Evolutionary conservation across 139 green algal genomes (phyloP), one percentile per base, ranked within the genome.

Genomic region (Pseudopediastrum boryanum): DNA sequence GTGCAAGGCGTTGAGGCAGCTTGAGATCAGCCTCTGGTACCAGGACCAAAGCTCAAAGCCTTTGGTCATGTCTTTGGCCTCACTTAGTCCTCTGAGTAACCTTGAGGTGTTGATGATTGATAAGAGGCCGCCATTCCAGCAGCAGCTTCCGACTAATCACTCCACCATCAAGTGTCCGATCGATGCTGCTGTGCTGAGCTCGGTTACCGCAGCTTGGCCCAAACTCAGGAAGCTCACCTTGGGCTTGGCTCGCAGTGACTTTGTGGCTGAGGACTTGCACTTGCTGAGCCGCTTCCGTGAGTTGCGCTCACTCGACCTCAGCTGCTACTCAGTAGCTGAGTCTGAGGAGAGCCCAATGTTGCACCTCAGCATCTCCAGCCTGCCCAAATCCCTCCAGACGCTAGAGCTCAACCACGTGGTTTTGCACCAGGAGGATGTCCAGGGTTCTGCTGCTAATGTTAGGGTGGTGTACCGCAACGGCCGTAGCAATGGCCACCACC

Each of bases 111-210:
- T 80, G 1, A 44, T 80, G 1, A 63, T 80, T 4, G 73, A 80
- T 61, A 80, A 80, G 59, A 59, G 73, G 59, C 73, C 73, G 13
- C 73, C 73, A 2, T 80, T 80, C 73, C 73, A 80, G 44, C 73
- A 80, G 73, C 59, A 71, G 73, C 73, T 80, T 31, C 73, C 73
- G 33, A 61, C 73, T 38, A 59, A 80, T 43, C 73, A 80, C 59
- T 41, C 59, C 0, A 61, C 73, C 16, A 52, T 80, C 39, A 71
- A 25, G 48, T 33, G 71, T 23, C 73, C 73, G 2, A 36, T 80
- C 2, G 71, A 59, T 33, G 12, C 73, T 4, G 23, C 52, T 21
- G 25, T 71, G 5, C 73, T 80, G 59, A 36, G 12, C 3, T 25
- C 13, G 29, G 33, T 72, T 2, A 10, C 73, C 4, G 2, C 12